Base-by-base conservation (phyloP, 768 basidiomycete genomes). In the Pisolithus marmoratus region DNA sequence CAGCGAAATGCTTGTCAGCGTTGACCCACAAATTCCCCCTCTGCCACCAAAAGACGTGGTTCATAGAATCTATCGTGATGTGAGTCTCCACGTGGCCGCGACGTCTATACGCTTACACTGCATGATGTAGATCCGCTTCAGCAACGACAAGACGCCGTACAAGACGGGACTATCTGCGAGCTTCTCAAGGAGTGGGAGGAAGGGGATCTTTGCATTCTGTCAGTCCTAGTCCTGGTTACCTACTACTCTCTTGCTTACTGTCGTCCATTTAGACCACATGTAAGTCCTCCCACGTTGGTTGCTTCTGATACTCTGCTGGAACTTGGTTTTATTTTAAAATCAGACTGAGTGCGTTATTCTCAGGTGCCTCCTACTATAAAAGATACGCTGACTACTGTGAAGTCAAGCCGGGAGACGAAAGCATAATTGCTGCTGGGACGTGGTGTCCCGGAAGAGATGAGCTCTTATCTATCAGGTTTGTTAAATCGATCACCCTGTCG, bases 131-230 rank as follows among this genome's bases (percentile, higher is more conserved):
- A 67, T 95, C 22, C 81, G 94, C 14, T 96, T 95, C 69, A 91
- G 88, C 63, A 90, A 90, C 51, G 89, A 94, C 64, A 94, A 94
- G 72, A 99, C 95, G 5, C 95, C 95, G 0, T 99, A 99, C 73
- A 98, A 98, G 70, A 79, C 68, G 6, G 76, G 76, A 9, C 77
- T 97, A 29, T 86, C 87, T 0, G 88, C 90, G 0, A 87, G 84
- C 49, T 90, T 94, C 58, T 94, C 92, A 4, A 75, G 96, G 44
- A 87, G 87, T 26, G 95, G 95, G 3, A 73, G 89, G 38, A 98
- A 97, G 62, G 92, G 94, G 0, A 81, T 85, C 12, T 97, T 91
- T 66, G 94, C 94, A 20, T 76, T 75, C 17, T 94, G 93, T 90
- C 65, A 71, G 87, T 76, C 48, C 29, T 34, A 11, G 17, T 4